phyloP scores from a whole-genome alignment of 169 alveolate genomes.

The Plasmodium gaboni region DNA sequence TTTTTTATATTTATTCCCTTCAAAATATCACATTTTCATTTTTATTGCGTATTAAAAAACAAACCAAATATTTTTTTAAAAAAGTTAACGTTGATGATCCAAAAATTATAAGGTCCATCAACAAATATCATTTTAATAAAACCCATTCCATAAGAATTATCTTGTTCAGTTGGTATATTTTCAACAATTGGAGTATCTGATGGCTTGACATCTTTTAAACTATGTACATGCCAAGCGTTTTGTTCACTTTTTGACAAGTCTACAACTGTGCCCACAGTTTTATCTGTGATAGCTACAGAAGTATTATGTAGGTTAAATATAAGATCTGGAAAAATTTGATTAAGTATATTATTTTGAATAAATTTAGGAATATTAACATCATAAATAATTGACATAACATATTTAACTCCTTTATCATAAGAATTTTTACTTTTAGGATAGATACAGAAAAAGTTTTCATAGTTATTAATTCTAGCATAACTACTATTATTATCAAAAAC shows the following conservation, averaged over 20 bases:
- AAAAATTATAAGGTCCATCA: slow-evolving; percentile 2
- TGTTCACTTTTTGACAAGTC: too few relatives aligned
- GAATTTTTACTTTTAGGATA: slow-evolving; percentile 22
- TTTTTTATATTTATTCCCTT: background rate
- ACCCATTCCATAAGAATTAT: background rate
- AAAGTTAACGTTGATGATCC: slow-evolving; percentile 21
- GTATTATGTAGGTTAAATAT: background rate
- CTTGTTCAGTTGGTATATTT: background rate
- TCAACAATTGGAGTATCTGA: background rate
- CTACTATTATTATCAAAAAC: slow-evolving; percentile 1
- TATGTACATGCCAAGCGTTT: too few relatives aligned
- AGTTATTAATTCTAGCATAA: slow-evolving; percentile 33
- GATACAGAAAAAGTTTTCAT: slow-evolving; percentile 45
- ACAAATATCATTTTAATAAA: slow-evolving; percentile 14
- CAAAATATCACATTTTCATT: background rate
- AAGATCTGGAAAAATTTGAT: slow-evolving; percentile 40
- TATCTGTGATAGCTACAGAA: slow-evolving; percentile 7
- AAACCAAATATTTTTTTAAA: slow-evolving; percentile 23
- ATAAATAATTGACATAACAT: slow-evolving; percentile 34
- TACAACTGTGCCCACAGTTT: background rate
- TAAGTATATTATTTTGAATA: slow-evolving; percentile 29
- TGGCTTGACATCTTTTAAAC: too few relatives aligned
- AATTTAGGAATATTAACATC: slow-evolving; percentile 41
- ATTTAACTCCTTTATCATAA: slow-evolving; percentile 30
- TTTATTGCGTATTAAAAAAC: background rate